Evolutionary conservation across 768 basidiomycete species (phyloP), one percentile per base, ranked within the genome.

Genomic region (Rhizopogon vinicolor): DNA sequence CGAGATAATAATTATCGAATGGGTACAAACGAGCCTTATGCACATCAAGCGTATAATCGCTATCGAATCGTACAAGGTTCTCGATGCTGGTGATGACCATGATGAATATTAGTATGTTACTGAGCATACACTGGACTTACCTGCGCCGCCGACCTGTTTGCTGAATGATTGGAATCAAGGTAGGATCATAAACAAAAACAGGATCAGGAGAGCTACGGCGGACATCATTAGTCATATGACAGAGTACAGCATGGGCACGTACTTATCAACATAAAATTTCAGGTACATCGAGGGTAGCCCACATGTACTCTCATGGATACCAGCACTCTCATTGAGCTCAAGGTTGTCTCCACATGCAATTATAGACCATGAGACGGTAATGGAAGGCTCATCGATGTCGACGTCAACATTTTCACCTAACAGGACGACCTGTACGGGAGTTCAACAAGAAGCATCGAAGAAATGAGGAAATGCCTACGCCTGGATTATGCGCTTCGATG

Each of bases 321-420:
- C 79, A 52, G 69, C 65, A 13, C 81, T 80, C 5, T 74, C 76
- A 18, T 73, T 65, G 14, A 83, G 75, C 28, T 80, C 67, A 54
- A 70, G 74, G 1, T 58, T 72, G 13, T 67, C 58, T 16, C 83
- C 83, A 62, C 83, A 84, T 2, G 75, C 80, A 18, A 79, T 58
- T 35, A 84, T 74, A 33, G 79, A 78, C 82, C 82, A 84, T 7
- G 80, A 78, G 41, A 84, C 73, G 8, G 77, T 78, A 29, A 84
- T 61, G 0, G 81, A 74, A 1, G 82, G 82, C 59, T 84, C 82
- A 55, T 83, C 82, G 9, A 83, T 67, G 59, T 84, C 83, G 10
- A 83, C 74, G 58, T 83, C 82, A 5, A 83, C 78, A 51, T 75
- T 78, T 58, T 83, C 81, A 6, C 82, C 83, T 3, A 83, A 61